phyloP scores from a whole-genome alignment of 2,329 filamentous ascomycete genomes.

The Microdochium nivale region DNA sequence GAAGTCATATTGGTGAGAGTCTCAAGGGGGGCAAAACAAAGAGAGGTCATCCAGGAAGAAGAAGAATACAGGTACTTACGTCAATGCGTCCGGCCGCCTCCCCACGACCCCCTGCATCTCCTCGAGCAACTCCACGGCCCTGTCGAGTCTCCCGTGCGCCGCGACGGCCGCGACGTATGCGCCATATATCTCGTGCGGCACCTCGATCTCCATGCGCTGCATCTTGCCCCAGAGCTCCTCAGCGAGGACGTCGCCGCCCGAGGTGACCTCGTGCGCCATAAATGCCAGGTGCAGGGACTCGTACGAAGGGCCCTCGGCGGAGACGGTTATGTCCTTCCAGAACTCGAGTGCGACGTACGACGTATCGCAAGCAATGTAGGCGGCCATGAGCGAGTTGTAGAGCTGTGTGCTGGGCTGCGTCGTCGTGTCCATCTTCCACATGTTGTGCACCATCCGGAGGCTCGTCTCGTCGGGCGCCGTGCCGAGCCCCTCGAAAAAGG shows the following conservation, averaged over 20 bases:
- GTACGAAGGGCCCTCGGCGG: constrained; percentile 78
- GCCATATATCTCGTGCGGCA: constrained; percentile 65
- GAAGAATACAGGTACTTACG: constrained; percentile 13
- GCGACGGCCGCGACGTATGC: constrained; percentile 72
- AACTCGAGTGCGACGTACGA: constrained; percentile 63
- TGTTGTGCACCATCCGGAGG: constrained; percentile 75
- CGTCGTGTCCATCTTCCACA: constrained; percentile 85
- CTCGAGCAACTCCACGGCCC: constrained; percentile 57
- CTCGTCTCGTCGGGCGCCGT: constrained; percentile 50
- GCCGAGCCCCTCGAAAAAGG: constrained; percentile 69
- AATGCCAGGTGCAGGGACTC: constrained; percentile 75
- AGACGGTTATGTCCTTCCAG: constrained; percentile 78
- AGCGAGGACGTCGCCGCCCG: constrained; percentile 49
- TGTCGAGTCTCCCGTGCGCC: constrained; percentile 61
- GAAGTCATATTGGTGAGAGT: not conserved
- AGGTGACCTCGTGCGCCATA: constrained; percentile 60
- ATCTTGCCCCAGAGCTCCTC: constrained; percentile 65
- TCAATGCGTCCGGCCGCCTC: constrained; percentile 12
- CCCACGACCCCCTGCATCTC: constrained; percentile 57
- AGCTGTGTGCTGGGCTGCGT: constrained; percentile 69
- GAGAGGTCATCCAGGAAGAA: not conserved
- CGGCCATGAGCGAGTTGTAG: constrained; percentile 80
- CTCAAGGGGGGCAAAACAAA: not conserved
- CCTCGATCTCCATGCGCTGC: constrained; percentile 65
- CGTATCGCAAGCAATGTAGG: constrained; percentile 63